Base-by-base conservation (phyloP, 2,329 filamentous ascomycete species). In the Fusarium buxicola region DNA sequence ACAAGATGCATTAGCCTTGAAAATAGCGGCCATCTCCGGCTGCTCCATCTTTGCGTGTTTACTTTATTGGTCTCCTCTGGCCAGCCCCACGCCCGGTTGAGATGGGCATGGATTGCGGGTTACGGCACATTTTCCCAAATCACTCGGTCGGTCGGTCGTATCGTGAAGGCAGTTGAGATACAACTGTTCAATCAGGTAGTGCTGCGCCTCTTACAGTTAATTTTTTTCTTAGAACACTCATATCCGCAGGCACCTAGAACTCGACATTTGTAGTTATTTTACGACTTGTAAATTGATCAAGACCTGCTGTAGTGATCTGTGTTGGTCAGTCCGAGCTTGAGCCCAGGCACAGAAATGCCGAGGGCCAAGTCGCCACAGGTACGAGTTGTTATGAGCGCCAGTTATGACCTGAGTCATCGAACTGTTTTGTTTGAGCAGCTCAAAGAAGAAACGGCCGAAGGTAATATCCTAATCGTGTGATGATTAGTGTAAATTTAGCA, bases 291-390 rank as follows among this genome's bases (percentile, higher is more conserved):
- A 45, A 24, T 32, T n/a, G 28, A 10, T 25, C 28, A 18, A 30
- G 8, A 30, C 18, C 12, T 16, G 11, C 8, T 32, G 28, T 45
- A 31, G 16, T 16, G 28, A 32, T 32, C 8, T n/a, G 16, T 24
- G 28, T 24, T 44, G 18, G 40, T 16, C 24, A 31, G 31, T 38
- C 30, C 13, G 15, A 30, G 40, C 32, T 45, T 21, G 51, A 39
- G 35, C 21, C 60, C 57, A 48, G 60, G 56, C 46, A 50, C 27
- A 58, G 13, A 62, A 34, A 45, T 64, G 61, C 46, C 56, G 41
- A 55, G 48, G 52, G 56, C 52, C 56, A 61, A 64, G 60, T 44
- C 35, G 43, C 28, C 46, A 61, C 34, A 18, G 39, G 24, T 21
- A 27, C 30, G 21, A 55, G 15, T 13, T 50, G 15, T 13, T 24